Conservation (phyloP, 2,329 filamentous ascomycete species). For the Epichloe brachyelytri region DNA sequence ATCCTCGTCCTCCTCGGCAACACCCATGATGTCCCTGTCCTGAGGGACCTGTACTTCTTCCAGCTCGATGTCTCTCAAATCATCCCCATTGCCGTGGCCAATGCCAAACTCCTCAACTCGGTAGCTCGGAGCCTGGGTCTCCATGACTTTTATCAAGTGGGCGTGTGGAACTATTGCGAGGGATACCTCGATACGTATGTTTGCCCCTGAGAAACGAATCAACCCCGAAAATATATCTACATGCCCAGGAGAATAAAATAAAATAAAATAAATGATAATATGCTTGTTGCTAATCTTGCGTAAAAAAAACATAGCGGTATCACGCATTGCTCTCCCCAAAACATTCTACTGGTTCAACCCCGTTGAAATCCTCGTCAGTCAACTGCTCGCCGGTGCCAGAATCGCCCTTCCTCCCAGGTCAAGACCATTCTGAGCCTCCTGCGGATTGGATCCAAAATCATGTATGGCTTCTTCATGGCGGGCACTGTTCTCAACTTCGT, state of each 20-base stretch:
- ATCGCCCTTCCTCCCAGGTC: conserved; percentile 65
- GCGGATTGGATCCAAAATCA: conserved; percentile 61
- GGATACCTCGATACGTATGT: conserved; percentile 56
- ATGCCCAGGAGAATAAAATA: too few species aligned
- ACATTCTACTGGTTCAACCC: conserved; percentile 86
- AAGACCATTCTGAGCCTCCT: conserved; percentile 63
- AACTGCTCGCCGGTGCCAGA: conserved; percentile 69
- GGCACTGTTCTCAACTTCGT: conserved; percentile 57
- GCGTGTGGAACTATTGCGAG: conserved; percentile 86
- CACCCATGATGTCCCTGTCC: conserved; percentile 45
- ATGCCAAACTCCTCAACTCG: conserved; percentile 67
- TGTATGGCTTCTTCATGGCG: conserved; percentile 80
- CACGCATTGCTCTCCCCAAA: conserved; percentile 56
- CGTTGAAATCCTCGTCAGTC: conserved; percentile 63
- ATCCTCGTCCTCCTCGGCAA: conserved; percentile 71
- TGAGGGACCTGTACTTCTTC: conserved; percentile 70
- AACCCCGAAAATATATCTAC: too few species aligned
- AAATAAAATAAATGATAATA: too few species aligned
- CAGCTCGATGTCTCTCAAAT: conserved; percentile 73
- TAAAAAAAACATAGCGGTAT: conserved; percentile 41
- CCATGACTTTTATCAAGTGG: conserved; percentile 89
- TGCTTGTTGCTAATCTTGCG: background rate
- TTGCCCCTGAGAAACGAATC: too few species aligned
- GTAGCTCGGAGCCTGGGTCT: conserved; percentile 77
- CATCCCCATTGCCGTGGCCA: conserved; percentile 58